These are phyloP conservation scores for Candida gigantensis DNA, from an alignment of 1,139 yeast genomes.

Conservation along the genomic window DNA sequence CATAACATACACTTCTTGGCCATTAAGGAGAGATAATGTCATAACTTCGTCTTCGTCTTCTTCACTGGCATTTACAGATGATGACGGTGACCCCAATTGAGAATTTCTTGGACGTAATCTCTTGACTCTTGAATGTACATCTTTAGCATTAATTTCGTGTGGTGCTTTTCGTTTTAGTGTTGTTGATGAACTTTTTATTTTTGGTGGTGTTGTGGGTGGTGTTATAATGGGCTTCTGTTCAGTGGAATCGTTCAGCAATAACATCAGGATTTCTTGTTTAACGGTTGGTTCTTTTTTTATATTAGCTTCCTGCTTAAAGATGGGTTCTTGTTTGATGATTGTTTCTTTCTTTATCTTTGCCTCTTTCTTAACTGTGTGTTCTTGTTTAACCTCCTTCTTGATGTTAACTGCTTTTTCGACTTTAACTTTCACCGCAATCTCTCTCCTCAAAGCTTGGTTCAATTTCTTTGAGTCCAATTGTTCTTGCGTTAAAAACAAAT, in stretches of 20 bases:
- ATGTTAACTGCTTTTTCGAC: conserved; percentile 1
- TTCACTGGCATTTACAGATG: conserved; percentile 5
- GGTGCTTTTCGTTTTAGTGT: conserved; percentile 19
- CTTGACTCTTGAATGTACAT: conserved; percentile 9
- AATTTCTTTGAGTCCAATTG: conserved; percentile 48
- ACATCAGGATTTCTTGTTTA: conserved; percentile 15
- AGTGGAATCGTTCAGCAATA: too few relatives aligned
- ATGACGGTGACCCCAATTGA: conserved; percentile 18
- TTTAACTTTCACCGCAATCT: too few relatives aligned
- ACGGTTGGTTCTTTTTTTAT: conserved; percentile 6
- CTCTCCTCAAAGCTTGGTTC: conserved; percentile 25
- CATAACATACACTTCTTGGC: conserved; percentile 3
- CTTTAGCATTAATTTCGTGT: conserved; percentile 5
- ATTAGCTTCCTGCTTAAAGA: conserved; percentile 12
- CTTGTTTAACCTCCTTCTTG: conserved; percentile 7
- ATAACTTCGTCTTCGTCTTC: conserved; percentile 6
- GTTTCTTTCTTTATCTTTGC: conserved; percentile 12
- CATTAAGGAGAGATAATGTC: neutral
- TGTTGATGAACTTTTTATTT: conserved; percentile 15
- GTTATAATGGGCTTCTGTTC: conserved; percentile 16
- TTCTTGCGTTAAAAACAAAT: conserved; percentile 56
- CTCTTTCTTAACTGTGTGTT: conserved; percentile 12
- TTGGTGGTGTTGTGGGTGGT: conserved; percentile 26
- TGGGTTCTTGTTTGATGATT: conserved; percentile 8
- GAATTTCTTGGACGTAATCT: conserved; percentile 23